phyloP scores from a whole-genome alignment of 2,329 filamentous ascomycete genomes.

The Cyphellophora attinorum region DNA sequence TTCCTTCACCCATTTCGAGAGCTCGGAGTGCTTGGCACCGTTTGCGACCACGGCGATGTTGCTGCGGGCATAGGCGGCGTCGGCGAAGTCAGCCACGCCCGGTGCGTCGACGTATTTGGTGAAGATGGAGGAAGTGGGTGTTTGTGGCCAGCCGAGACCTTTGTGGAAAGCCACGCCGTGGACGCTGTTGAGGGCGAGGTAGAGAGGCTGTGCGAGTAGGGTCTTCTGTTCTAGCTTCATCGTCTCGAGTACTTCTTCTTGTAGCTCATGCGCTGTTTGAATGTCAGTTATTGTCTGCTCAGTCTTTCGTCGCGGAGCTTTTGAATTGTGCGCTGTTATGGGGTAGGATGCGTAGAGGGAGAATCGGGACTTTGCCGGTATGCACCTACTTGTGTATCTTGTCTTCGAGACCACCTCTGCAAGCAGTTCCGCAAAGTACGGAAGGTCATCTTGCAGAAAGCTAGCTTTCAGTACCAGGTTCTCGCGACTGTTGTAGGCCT shows the following conservation, averaged over 20 bases:
- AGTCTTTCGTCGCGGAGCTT: too few species aligned
- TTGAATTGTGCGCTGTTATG: too few species aligned
- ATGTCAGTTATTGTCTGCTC: too few species aligned
- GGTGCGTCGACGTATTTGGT: slow-evolving; percentile 73
- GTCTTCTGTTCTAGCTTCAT: slow-evolving; percentile 70
- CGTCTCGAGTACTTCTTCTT: slow-evolving; percentile 73
- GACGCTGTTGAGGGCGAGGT: slow-evolving; percentile 74
- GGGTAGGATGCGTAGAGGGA: slow-evolving; percentile 4
- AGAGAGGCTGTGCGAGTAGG: slow-evolving; percentile 51
- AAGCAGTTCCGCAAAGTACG: slow-evolving; percentile 93
- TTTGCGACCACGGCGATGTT: slow-evolving; percentile 90
- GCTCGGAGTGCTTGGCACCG: slow-evolving; percentile 64
- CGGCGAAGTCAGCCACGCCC: slow-evolving; percentile 65
- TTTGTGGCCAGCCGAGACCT: slow-evolving; percentile 72
- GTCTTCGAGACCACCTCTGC: slow-evolving; percentile 84
- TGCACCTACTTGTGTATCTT: slow-evolving; percentile 58
- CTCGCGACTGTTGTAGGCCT: slow-evolving; percentile 82
- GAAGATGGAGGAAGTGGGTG: slow-evolving; percentile 60
- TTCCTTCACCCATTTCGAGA: slow-evolving; percentile 83
- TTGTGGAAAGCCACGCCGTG: slow-evolving; percentile 86
- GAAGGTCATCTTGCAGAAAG: slow-evolving; percentile 90
- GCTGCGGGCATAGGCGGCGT: slow-evolving; percentile 72
- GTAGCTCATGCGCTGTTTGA: slow-evolving; percentile 84
- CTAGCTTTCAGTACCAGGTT: slow-evolving; percentile 85
- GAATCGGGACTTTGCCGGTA: not conserved